A percentile compares a stretch with the other conserved stretches of the same genome.
These are phyloP conservation scores for Psophocarpus tetragonolobus DNA, from an alignment of 306 rosid species.

Conservation along the genomic window DNA sequence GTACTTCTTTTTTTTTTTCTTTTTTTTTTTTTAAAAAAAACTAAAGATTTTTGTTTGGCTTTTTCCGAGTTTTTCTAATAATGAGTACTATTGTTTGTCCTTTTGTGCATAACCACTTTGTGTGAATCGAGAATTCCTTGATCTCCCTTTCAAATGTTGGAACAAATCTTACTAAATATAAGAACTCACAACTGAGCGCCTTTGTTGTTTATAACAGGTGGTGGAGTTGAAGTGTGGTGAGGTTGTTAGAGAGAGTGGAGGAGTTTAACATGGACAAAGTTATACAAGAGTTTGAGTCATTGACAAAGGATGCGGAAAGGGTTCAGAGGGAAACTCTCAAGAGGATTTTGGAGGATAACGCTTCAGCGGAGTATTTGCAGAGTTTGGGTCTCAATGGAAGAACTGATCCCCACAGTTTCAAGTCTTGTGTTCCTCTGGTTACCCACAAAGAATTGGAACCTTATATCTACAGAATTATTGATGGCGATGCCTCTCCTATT, in stretches of 20 bases:
- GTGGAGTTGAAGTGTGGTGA: slow-evolving; percentile 25
- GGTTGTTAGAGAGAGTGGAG: slow-evolving; percentile 75
- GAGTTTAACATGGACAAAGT: slow-evolving; percentile 64
- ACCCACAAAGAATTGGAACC: slow-evolving; percentile 75
- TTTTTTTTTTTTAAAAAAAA: too few species aligned
- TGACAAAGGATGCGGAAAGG: slow-evolving; percentile 67
- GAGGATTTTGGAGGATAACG: slow-evolving; percentile 75
- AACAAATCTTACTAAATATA: neutral
- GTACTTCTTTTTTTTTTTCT: too few species aligned
- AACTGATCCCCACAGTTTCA: slow-evolving; percentile 84
- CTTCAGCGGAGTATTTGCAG: slow-evolving; percentile 77
- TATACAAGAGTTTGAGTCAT: slow-evolving; percentile 68
- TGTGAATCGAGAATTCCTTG: neutral
- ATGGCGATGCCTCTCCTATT: slow-evolving; percentile 71
- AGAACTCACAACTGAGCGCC: neutral
- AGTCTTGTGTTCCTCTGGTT: slow-evolving; percentile 77
- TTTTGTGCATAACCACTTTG: slow-evolving; percentile 14
- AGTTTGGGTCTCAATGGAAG: slow-evolving; percentile 73
- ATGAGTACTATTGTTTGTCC: slow-evolving; percentile 19
- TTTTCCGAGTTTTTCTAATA: neutral
- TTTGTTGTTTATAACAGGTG: neutral
- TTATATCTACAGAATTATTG: slow-evolving; percentile 64
- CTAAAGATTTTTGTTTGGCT: neutral
- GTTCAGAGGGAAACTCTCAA: slow-evolving; percentile 74
- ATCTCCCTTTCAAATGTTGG: neutral